phyloP scores from a whole-genome alignment of 768 basidiomycete species.

The Dioszegia hungarica region DNA sequence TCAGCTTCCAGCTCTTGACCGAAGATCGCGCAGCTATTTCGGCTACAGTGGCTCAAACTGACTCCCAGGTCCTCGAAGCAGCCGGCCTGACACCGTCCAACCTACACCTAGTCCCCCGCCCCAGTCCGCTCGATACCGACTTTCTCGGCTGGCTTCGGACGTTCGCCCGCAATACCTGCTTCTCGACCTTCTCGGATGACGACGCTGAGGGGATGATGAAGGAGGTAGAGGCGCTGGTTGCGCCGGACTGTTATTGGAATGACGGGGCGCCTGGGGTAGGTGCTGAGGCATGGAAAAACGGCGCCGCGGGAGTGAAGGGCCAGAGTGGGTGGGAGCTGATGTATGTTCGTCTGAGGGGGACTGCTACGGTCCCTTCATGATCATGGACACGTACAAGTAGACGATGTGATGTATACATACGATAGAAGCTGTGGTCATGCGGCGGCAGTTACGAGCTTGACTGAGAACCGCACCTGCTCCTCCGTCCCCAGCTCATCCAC shows the following conservation, averaged over 20 bases:
- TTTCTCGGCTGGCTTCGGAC: conserved; percentile 62
- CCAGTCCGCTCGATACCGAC: conserved; percentile 46
- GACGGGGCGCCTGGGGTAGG: conserved; percentile 20
- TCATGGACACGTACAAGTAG: conserved; percentile 2
- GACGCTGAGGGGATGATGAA: conserved; percentile 61
- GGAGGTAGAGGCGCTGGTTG: conserved; percentile 54
- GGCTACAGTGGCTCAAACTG: neutral
- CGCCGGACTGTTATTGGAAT: conserved; percentile 29
- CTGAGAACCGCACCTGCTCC: neutral
- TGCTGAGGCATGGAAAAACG: conserved; percentile 6
- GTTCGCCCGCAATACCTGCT: conserved; percentile 62
- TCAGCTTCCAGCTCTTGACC: conserved; percentile 47
- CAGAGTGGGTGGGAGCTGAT: conserved; percentile 59
- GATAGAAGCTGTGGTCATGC: neutral
- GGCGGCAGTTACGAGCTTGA: neutral
- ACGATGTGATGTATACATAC: neutral
- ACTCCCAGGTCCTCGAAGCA: conserved; percentile 17
- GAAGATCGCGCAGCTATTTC: neutral
- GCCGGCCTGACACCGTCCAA: conserved; percentile 20
- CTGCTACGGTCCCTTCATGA: neutral
- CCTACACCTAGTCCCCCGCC: conserved; percentile 44
- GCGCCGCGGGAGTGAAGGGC: conserved; percentile 1
- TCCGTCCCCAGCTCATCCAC: conserved; percentile 6
- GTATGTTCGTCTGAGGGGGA: conserved; percentile 66
- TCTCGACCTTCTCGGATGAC: conserved; percentile 55